Base-by-base conservation (phyloP, 345 rosid species). In the Balakata baccata region DNA sequence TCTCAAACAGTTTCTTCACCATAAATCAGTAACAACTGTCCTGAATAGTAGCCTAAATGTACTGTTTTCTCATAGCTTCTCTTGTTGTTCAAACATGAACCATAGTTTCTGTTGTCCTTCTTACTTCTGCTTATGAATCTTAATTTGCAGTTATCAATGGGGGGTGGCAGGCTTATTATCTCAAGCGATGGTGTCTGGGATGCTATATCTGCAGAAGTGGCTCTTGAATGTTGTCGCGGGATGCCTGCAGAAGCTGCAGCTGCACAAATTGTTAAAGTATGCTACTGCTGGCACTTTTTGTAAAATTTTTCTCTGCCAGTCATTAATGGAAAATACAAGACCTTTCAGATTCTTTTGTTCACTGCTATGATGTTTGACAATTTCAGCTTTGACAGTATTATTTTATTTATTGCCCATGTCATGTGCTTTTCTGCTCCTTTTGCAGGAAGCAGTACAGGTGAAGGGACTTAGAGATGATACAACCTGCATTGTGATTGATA, bases 141-240 rank as follows among this genome's bases (percentile, higher is more conserved):
- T 75, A 39, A 72, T 80, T 65, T 90, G 85, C 88, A 96, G 99
- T 79, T 96, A 84, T 91, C 98, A 78, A 81, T 91, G 1, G 88
- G 81, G 47, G 99, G 99, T 75, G 99, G 99, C 71, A 83, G 99
- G 78, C 85, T 96, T 75, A 81, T 96, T 41, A 87, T 96, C 73
- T 88, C 97, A 47, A 96, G 99, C 83, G 99, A 96, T 66, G 99
- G 99, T 81, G 99, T 96, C 65, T 96, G 99, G 99, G 99, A 96
- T 87, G 93, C 87, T 74, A 52, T 96, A 69, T 87, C 83, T 57
- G 96, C 94, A 6, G 99, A 96, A 74, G 83, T 25, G 69, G 92
- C 96, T 66, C 85, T 96, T 80, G 95, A 90, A 63, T 91, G 98
- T 81, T 93, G 93, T 71, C 94, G 97, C 39, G 97, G 99, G 67